phyloP scores from a whole-genome alignment of 83 land plant species.

The Thuja plicata region DNA sequence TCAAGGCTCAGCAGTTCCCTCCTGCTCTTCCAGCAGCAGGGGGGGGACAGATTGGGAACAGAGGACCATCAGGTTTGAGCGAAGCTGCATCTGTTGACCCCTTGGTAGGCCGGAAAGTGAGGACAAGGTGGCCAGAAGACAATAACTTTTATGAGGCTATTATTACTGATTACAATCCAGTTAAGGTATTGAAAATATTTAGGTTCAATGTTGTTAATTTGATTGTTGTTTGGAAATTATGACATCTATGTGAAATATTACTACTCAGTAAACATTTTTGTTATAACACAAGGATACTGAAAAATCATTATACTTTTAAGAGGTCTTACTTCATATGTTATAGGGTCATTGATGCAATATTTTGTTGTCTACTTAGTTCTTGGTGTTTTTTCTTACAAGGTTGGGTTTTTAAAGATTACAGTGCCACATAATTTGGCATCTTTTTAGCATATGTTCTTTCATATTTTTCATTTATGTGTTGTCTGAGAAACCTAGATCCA shows the following conservation, averaged over 20 bases:
- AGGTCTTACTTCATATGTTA: background rate
- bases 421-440: background rate
- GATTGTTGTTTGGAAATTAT: background rate
- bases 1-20: conserved; percentile 31
- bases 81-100: conserved; percentile 35
- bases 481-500: background rate
- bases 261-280: background rate
- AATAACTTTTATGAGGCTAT: conserved; percentile 72
- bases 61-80: conserved; percentile 25
- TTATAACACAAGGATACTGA: background rate
- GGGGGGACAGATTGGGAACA: conserved; percentile 39
- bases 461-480: background rate
- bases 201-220: background rate
- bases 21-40: conserved; percentile 34
- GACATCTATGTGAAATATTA: background rate
- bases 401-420: background rate
- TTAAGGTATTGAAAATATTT: conserved; percentile 16
- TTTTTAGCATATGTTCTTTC: background rate
- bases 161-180: conserved; percentile 47
- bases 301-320: background rate
- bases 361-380: background rate
- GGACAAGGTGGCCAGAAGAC: conserved; percentile 75
- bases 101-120: conserved; percentile 48
- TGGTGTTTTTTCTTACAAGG: background rate
- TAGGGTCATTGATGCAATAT: background rate